Base-by-base conservation (phyloP, 768 basidiomycete genomes). In the Suillus cothurnatus region DNA sequence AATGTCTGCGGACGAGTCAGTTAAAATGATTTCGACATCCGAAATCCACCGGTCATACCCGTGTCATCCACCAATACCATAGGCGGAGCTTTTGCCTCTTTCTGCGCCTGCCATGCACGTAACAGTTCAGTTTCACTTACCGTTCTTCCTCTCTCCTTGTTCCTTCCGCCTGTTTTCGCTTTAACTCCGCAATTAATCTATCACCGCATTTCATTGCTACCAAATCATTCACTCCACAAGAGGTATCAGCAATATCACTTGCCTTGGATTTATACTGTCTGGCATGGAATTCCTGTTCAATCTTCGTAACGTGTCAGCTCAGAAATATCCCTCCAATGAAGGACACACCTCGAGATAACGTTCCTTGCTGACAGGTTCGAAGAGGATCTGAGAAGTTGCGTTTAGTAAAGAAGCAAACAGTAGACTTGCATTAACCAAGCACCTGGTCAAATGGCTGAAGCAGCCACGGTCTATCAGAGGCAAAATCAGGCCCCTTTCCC, bases 361-460 rank as follows among this genome's bases (percentile, higher is more conserved):
- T 28, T 76, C 79, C 66, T 85, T 85, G 28, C 64, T 76, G 45
- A 88, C 77, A 0, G 79, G 76, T 19, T 81, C 79, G 69, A 88
- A 88, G 19, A 77, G 76, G n/a, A 89, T 73, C 84, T 87, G 52
- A 3, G 23, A 0, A 26, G 31, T 7, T 49, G 49, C 47, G 52
- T 7, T 55, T 32, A 21, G 32, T 61, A 19, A 58, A n/a, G 14
- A 43, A 61, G 47, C 14, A n/a, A 17, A 19, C 1, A 11, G 38
- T 8, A 14, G 21, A 39, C 17, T 6, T 28, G 38, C 2, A 43
- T 15, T 4, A 11, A 34, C 21, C 11, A 28, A 5, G 34, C 60
- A 84, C 86, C 73, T 88, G 86, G 69, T 90, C 89, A 64, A 91
- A 91, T 0, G 85, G 82, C 11, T 80, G 74, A 4, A 91, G 75